Percentiles rank a stretch among this genome's conserved stretches.
These are phyloP conservation scores for Colletotrichum spinosum DNA, from an alignment of 2,329 filamentous ascomycete genomes.

Conservation along the genomic window DNA sequence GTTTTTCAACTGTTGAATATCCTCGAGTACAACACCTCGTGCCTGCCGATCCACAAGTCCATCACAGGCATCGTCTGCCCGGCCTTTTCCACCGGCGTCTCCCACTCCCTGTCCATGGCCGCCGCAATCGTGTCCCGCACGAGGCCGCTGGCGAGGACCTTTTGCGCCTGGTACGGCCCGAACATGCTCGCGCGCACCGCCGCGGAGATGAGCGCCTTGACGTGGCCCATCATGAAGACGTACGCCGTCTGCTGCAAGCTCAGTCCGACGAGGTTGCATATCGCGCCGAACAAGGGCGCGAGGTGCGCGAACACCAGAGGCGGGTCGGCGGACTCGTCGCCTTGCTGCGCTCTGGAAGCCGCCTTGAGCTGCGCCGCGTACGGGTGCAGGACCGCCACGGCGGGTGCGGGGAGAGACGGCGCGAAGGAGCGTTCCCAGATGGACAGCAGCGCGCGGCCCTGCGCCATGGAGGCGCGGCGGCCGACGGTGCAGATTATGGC, in stretches of 20 bases:
- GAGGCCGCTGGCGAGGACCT: constrained; percentile 71
- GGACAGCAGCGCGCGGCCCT: constrained; percentile 78
- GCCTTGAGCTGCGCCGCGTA: constrained; percentile 51
- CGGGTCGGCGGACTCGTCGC: constrained; percentile 25
- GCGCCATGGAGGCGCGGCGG: constrained; percentile 78
- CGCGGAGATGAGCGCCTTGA: constrained; percentile 80
- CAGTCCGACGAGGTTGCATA: constrained; percentile 72
- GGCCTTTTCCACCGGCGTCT: constrained; percentile 70
- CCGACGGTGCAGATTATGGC: constrained; percentile 83
- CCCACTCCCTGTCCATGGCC: constrained; percentile 71
- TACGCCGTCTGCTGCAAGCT: constrained; percentile 74
- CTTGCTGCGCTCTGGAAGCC: constrained; percentile 35
- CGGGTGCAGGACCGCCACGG: constrained; percentile 45
- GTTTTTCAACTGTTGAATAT: constrained; percentile 94
- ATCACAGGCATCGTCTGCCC: constrained; percentile 81
- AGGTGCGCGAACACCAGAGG: constrained; percentile 61
- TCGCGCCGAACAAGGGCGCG: constrained; percentile 76
- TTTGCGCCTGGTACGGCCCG: constrained; percentile 84
- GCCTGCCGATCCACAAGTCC: constrained; percentile 86
- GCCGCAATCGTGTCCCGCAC: constrained; percentile 68
- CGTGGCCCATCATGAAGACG: constrained; percentile 80
- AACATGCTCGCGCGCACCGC: constrained; percentile 82
- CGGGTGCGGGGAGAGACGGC: constrained; percentile 44
- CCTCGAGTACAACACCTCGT: constrained; percentile 85
- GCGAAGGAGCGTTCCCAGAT: constrained; percentile 82